Evolutionary conservation across 2,329 filamentous ascomycete genomes (phyloP), one percentile per base, ranked within the genome.

Genomic region (Exophiala lecanii-corni): DNA sequence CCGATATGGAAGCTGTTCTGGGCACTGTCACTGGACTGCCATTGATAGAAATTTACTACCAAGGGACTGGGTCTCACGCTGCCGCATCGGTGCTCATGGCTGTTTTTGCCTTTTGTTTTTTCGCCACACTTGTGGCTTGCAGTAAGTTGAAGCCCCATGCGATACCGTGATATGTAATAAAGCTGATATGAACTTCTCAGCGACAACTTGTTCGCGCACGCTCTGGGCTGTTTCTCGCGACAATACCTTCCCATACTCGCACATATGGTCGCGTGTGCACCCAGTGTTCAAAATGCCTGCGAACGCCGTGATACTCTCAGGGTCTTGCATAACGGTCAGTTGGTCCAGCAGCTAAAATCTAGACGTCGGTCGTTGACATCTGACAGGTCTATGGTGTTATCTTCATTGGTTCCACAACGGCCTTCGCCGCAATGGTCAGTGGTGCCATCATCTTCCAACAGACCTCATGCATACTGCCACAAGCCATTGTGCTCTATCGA

Each of bases 11-110:
- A 2, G 56, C 55, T 2, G 67, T 60, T 13, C 52, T 74, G 3
- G 48, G 59, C 2, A 63, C 68, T 0, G 53, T 62, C 1, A 74
- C 70, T 9, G 63, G 68, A 0, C 73, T 69, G 31, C 68, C 74
- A 4, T 67, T 75, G 55, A 66, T 72, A 53, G 67, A 75, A 30
- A 69, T 75, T 20, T 75, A 79, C 42, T 59, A 62, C 36, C 57
- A 72, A 46, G 70, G 68, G 6, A 72, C 70, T 1, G 54, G 59
- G 10, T 71, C 65, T 9, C 53, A 60, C 4, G 62, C 60, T 0
- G 69, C 67, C 3, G 69, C 72, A 1, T 69, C 68, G 2, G 63
- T 67, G 10, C 69, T 78, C 59, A 68, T 73, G 51, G 57, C 58
- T 0, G 53, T 74, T 36, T 64, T 75, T 45, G 62, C 74, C 15